phyloP scores from a whole-genome alignment of 768 basidiomycete species.

The Tylopilus balloui region DNA sequence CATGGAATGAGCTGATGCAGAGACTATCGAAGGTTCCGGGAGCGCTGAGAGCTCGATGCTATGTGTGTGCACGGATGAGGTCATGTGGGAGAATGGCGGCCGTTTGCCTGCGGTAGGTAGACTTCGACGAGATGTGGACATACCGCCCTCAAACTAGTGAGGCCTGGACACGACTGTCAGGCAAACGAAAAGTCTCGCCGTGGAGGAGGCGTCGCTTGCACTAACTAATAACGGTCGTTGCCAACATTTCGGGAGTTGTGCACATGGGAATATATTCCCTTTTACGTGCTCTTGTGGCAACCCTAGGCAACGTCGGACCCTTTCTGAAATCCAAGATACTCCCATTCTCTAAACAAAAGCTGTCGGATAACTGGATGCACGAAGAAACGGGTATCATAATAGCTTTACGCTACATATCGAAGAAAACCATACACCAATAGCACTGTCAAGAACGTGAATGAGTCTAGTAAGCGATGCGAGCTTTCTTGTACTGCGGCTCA shows the following conservation, averaged over 20 bases:
- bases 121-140: constrained; percentile 30
- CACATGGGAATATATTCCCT: constrained; percentile 16
- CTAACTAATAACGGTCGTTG: neutral
- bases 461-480: constrained; percentile 5
- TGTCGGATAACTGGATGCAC: neutral
- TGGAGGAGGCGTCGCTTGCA: neutral
- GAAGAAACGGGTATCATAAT: constrained; percentile 10
- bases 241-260: neutral
- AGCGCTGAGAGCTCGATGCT: constrained; percentile 16
- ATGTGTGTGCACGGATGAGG: constrained; percentile 6
- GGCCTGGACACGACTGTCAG: neutral
- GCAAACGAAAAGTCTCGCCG: neutral
- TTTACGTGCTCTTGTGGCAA: constrained; percentile 9
- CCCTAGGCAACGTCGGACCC: constrained; percentile 5
- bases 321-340: constrained; percentile 1
- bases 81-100: constrained; percentile 4
- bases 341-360: no score
- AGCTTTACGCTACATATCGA: neutral
- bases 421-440: neutral
- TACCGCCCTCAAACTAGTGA: constrained; percentile 5
- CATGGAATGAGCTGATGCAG: constrained; percentile 23
- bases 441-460: neutral
- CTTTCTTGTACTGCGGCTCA: constrained; percentile 2
- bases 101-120: constrained; percentile 19
- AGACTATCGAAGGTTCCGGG: constrained; percentile 15